phyloP scores from a whole-genome alignment of 2,329 filamentous ascomycete genomes.

The Ophiostoma himal-ulmi region DNA sequence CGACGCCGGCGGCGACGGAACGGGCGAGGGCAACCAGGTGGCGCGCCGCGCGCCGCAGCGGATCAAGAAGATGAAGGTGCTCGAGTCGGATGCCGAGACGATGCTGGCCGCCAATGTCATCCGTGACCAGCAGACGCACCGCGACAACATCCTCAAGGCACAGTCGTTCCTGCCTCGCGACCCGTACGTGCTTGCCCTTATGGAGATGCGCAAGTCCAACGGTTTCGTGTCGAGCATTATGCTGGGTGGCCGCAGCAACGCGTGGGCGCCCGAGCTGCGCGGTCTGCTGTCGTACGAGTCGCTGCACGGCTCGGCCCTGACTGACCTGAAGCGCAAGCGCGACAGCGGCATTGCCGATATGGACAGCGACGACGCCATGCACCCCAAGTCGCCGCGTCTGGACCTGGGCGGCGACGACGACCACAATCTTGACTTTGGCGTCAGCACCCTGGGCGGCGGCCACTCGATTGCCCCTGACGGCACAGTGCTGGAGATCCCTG shows the following conservation, averaged over 20 bases:
- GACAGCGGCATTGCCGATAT: slow-evolving; percentile 81
- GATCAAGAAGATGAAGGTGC: slow-evolving; percentile 68
- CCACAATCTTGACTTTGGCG: slow-evolving; percentile 35
- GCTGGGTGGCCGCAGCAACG: slow-evolving; percentile 68
- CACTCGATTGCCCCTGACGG: slow-evolving; percentile 52
- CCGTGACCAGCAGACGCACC: slow-evolving; percentile 78
- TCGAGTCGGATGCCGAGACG: slow-evolving; percentile 75
- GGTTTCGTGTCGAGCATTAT: slow-evolving; percentile 85
- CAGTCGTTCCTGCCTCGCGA: slow-evolving; percentile 81
- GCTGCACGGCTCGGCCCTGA: slow-evolving; percentile 57
- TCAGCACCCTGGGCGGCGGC: slow-evolving; percentile 45
- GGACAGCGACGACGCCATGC: slow-evolving; percentile 53
- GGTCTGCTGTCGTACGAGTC: slow-evolving; percentile 86
- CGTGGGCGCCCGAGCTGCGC: slow-evolving; percentile 87
- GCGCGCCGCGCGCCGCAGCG: slow-evolving; percentile 66
- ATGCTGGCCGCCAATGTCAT: slow-evolving; percentile 71
- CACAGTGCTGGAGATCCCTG: slow-evolving; percentile 58
- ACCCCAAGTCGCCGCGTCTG: slow-evolving; percentile 62
- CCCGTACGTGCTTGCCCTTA: slow-evolving; percentile 75
- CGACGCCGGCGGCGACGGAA: slow-evolving; percentile 48
- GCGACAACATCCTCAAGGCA: slow-evolving; percentile 77
- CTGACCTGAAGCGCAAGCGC: slow-evolving; percentile 87
- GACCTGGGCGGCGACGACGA: slow-evolving; percentile 59
- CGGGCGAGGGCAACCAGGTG: slow-evolving; percentile 37
- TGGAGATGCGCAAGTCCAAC: slow-evolving; percentile 87